A percentile compares a stretch with the other conserved stretches of the same genome.
These are phyloP conservation scores for Wickerhamiella hasegawae DNA, from an alignment of 805 yeast species.

Conservation along the genomic window DNA sequence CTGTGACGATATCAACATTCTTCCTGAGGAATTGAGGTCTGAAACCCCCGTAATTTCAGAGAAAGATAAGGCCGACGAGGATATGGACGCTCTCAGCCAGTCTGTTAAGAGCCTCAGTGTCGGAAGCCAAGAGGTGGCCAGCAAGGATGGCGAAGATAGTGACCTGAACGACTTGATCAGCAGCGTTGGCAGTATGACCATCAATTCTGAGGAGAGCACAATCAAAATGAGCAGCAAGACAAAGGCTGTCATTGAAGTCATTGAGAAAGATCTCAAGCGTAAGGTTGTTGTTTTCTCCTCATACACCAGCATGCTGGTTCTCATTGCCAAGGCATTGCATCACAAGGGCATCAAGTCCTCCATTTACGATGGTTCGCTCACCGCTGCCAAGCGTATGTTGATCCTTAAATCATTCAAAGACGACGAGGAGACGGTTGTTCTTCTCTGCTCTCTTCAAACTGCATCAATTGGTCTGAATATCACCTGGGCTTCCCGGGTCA, in stretches of 20 bases:
- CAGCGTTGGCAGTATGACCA: too few relatives aligned
- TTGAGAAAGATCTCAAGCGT: slow-evolving; percentile 21
- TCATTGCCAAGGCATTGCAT: slow-evolving; percentile 19
- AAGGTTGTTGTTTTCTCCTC: slow-evolving; percentile 33
- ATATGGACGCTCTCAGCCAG: too few relatives aligned
- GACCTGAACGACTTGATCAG: too few relatives aligned
- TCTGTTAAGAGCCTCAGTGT: too few relatives aligned
- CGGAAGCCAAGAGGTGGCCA: too few relatives aligned
- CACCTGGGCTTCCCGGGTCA: slow-evolving; percentile 27
- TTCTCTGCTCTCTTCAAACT: slow-evolving; percentile 29
- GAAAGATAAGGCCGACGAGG: too few relatives aligned
- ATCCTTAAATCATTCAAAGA: slow-evolving; percentile 19
- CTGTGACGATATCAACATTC: slow-evolving; percentile 7
- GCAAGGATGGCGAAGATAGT: too few relatives aligned
- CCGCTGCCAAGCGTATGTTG: slow-evolving; percentile 18
- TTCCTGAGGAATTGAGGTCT: background rate
- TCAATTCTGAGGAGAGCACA: background rate
- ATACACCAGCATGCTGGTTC: slow-evolving; percentile 24
- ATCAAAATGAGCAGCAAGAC: slow-evolving; percentile 20
- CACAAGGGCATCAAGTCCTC: slow-evolving; percentile 21
- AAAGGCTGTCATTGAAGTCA: slow-evolving; percentile 20
- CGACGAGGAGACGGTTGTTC: slow-evolving; percentile 13
- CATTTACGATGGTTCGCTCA: slow-evolving; percentile 25
- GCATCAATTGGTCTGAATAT: slow-evolving; percentile 32
- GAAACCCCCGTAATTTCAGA: too few relatives aligned